Evolutionary conservation across 2,329 filamentous ascomycete species (phyloP).

Genomic region (Blastomyces silverae): DNA sequence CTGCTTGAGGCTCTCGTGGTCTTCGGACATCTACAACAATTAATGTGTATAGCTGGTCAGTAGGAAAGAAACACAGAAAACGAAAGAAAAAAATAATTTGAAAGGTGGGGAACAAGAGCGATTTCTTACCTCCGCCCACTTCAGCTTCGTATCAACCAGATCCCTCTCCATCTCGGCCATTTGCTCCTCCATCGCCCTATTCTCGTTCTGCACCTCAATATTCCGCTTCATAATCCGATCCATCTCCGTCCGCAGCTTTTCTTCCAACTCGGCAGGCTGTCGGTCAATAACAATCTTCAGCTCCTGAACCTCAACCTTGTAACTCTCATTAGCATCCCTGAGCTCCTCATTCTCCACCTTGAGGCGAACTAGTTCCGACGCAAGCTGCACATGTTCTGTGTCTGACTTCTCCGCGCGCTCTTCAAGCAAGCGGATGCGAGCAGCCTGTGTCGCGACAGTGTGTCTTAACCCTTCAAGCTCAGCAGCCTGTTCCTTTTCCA

Average conservation of each 20-base stretch:
- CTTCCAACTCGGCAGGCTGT: constrained; percentile 83
- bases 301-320: constrained; percentile 78
- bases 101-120: neutral
- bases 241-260: constrained; percentile 72
- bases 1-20: constrained; percentile 64
- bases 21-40: constrained; percentile 56
- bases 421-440: constrained; percentile 76
- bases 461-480: constrained; percentile 69
- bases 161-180: constrained; percentile 87
- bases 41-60: constrained; percentile 1
- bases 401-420: constrained; percentile 83
- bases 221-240: constrained; percentile 90
- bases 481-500: constrained; percentile 71
- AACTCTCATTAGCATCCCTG: constrained; percentile 78
- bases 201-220: constrained; percentile 88
- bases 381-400: constrained; percentile 80
- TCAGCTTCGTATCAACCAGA: constrained; percentile 89
- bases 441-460: constrained; percentile 59
- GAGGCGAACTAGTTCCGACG: constrained; percentile 81
- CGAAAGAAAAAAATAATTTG: neutral
- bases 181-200: constrained; percentile 78
- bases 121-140: constrained; percentile 77
- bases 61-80: constrained; percentile 3
- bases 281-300: constrained; percentile 79
- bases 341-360: constrained; percentile 93